Evolutionary conservation across 495 filamentous ascomycete genomes (phyloP), one percentile per base, ranked within the genome.

Genomic region (Penicillium simplicissimum): DNA sequence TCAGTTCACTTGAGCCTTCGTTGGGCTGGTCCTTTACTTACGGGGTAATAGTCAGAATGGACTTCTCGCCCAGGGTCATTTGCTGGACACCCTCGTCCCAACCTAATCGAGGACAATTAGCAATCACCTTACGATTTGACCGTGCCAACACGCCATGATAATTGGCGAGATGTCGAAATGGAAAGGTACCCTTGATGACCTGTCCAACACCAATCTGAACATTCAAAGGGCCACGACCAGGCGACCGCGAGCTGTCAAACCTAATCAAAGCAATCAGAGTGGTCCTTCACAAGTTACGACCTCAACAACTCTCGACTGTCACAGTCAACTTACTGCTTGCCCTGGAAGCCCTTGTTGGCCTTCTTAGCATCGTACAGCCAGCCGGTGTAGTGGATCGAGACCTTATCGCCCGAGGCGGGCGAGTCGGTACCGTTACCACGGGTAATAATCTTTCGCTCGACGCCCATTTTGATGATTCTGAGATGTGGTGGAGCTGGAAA

Each of bases 341-440:
- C 82, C 75, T 80, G 81, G 63, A 69, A 70, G 60, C 77, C 59
- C 51, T 82, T 76, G 54, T 73, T 68, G 9, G 74, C 52, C 72
- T 84, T 78, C 57, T 67, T 71, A n/a, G 76, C 71, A 65, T 93
- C 88, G 76, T 89, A 88, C 42, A 95, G 81, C 76, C 84, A 93
- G 65, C 92, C 92, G 17, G 88, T 92, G 79, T 95, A 96, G 74
- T 90, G 87, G 65, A 96, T 93, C 66, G 82, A 84, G 68, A 95
- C 89, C n/a, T 70, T 79, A 72, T 93, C 86, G 37, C 89, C 88
- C 19, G 71, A 70, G 59, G 75, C 67, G 47, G 91, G 90, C 68
- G 74, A 80, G 43, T 82, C 68, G 19, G 76, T 75, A 56, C 75
- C 77, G 67, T 86, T 81, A 57, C 87, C 87, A 11, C 69, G 54